A percentile compares a stretch with the other conserved stretches of the same genome.
Evolutionary conservation across 208 protist species (phyloP).

Genomic region (Crithidia brevicula): DNA sequence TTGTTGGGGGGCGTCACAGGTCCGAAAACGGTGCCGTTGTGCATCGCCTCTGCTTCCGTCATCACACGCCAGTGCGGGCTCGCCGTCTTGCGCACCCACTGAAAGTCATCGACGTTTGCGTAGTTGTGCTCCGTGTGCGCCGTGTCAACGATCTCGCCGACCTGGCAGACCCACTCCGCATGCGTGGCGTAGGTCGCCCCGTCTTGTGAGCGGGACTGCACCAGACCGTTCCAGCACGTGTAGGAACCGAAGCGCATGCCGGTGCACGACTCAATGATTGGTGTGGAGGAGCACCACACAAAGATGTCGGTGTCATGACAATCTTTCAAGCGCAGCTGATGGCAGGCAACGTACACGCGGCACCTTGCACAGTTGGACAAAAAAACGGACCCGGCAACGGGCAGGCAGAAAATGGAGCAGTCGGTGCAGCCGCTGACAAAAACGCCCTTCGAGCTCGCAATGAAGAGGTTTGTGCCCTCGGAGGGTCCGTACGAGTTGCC

Average conservation of each 20-base stretch:
- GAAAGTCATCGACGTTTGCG: slow-evolving; percentile 84
- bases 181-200: slow-evolving; percentile 39
- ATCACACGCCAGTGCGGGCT: slow-evolving; percentile 86
- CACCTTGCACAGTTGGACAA: slow-evolving; percentile 69
- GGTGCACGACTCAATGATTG: slow-evolving; percentile 82
- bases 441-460: slow-evolving; percentile 49
- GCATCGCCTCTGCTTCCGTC: slow-evolving; percentile 33
- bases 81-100: slow-evolving; percentile 80
- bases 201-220: slow-evolving; percentile 37
- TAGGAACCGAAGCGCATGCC: slow-evolving; percentile 82
- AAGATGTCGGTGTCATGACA: slow-evolving; percentile 74
- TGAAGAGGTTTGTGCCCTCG: slow-evolving; percentile 39
- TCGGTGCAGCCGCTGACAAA: slow-evolving; percentile 60
- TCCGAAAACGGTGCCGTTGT: slow-evolving; percentile 20
- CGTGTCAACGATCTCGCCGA: slow-evolving; percentile 60
- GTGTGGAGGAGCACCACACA: slow-evolving; percentile 80
- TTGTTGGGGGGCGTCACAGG: slow-evolving; percentile 16
- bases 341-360: slow-evolving; percentile 78
- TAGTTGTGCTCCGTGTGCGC: slow-evolving; percentile 44
- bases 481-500: slow-evolving; percentile 51
- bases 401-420: slow-evolving; percentile 63
- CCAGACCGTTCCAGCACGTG: slow-evolving; percentile 69
- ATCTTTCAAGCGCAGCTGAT: slow-evolving; percentile 86
- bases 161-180: slow-evolving; percentile 58
- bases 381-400: slow-evolving; percentile 83